A percentile compares a stretch with the other conserved stretches of the same genome.
Conservation (phyloP, 129 eudicot species). For the Silybum marianum region DNA sequence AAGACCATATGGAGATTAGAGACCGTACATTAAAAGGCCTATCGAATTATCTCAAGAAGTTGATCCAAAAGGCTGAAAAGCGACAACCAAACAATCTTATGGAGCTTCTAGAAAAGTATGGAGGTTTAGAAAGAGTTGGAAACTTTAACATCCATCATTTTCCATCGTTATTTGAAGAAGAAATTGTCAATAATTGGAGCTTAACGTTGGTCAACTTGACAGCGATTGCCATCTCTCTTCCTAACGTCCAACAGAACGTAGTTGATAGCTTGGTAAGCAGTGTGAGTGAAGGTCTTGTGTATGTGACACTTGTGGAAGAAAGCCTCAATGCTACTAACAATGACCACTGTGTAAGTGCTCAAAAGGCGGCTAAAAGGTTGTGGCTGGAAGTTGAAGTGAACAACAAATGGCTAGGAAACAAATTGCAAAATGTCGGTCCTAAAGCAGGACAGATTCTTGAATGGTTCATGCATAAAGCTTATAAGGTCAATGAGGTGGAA, state of each 20-base stretch:
- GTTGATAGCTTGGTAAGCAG: not conserved
- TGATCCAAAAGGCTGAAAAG: constrained; percentile 9
- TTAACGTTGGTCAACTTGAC: not conserved
- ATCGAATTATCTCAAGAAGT: not conserved
- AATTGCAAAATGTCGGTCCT: not conserved
- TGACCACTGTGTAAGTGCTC: not conserved
- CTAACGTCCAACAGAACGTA: not conserved
- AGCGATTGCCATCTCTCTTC: constrained; percentile 17
- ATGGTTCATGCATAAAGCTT: not conserved
- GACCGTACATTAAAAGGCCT: not conserved
- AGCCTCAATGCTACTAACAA: not conserved
- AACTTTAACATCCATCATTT: not conserved
- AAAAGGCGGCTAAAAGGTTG: not conserved
- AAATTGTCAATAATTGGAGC: constrained; percentile 15
- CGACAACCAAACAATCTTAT: constrained; percentile 8
- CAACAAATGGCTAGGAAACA: constrained; percentile 1
- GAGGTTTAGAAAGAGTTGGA: constrained; percentile 1
- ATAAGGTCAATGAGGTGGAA: not conserved
- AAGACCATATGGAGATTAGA: constrained; percentile 18
- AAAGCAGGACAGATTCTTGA: not conserved
- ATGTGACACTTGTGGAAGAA: constrained; percentile 5
- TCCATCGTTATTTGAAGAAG: not conserved
- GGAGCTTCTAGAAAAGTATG: not conserved
- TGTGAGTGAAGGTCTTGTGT: not conserved
- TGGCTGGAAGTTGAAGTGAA: constrained; percentile 16